Conservation (phyloP, 2,329 filamentous ascomycete genomes). For the Phaeophleospora eucalypticola region DNA sequence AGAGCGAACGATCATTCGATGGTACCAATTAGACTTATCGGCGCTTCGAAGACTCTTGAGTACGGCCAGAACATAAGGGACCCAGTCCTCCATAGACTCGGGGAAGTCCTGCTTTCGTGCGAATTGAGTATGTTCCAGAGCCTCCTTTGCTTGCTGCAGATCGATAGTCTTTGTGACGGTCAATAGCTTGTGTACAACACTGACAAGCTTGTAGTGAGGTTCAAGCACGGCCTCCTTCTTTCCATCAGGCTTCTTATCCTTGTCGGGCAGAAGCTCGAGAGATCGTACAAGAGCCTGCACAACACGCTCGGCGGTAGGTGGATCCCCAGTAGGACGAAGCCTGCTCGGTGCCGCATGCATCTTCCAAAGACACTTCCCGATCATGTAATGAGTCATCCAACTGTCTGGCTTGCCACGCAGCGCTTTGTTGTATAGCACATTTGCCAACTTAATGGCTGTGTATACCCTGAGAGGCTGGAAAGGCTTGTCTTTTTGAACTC, state of each 20-base stretch:
- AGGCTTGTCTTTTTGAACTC: constrained; percentile 54
- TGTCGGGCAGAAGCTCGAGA: constrained; percentile 55
- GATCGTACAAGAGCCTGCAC: constrained; percentile 56
- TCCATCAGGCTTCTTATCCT: constrained; percentile 47
- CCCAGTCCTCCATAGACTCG: constrained; percentile 51
- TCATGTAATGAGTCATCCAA: constrained; percentile 66
- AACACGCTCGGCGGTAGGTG: constrained; percentile 43
- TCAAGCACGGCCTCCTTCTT: constrained; percentile 77
- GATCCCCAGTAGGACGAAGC: constrained; percentile 17
- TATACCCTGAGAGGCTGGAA: constrained; percentile 57
- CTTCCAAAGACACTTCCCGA: constrained; percentile 70
- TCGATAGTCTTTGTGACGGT: constrained; percentile 37
- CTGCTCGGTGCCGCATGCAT: constrained; percentile 50
- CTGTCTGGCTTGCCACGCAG: constrained; percentile 55
- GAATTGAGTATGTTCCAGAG: constrained; percentile 52
- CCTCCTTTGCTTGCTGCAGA: constrained; percentile 46
- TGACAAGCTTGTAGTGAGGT: constrained; percentile 87
- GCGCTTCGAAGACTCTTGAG: constrained; percentile 59
- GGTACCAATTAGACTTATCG: constrained; percentile 93
- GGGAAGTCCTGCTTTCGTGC: constrained; percentile 47
- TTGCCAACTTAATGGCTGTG: constrained; percentile 62
- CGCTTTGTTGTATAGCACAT: constrained; percentile 57
- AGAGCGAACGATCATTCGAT: constrained; percentile 77
- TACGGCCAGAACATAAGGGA: constrained; percentile 60
- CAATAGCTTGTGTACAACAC: constrained; percentile 77